phyloP scores from a whole-genome alignment of 2,329 filamentous ascomycete genomes.

The Gremmenia infestans region DNA sequence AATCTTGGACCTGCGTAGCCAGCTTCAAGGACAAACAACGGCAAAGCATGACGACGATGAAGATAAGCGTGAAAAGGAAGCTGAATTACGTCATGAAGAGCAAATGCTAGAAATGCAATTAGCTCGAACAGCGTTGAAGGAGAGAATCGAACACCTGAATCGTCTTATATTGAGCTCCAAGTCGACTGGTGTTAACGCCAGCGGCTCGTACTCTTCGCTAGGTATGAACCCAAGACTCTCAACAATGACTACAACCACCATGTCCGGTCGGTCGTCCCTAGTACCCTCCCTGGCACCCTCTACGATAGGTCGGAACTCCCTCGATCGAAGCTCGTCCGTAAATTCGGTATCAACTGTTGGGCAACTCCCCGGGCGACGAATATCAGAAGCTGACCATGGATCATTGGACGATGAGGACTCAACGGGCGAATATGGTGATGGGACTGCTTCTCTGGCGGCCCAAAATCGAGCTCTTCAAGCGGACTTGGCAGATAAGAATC shows the following conservation, averaged over 20 bases:
- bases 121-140: constrained; percentile 89
- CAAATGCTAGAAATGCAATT: constrained; percentile 99
- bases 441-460: constrained; percentile 72
- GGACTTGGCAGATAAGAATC: constrained; percentile 94
- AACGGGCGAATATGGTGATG: constrained; percentile 78
- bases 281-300: constrained; percentile 67
- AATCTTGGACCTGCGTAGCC: constrained; percentile 73
- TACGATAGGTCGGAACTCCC: constrained; percentile 34
- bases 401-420: constrained; percentile 58
- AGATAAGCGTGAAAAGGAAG: constrained; percentile 69
- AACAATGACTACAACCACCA: constrained; percentile 31
- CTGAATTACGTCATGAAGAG: constrained; percentile 84
- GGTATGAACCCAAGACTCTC: constrained; percentile 61
- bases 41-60: constrained; percentile 64
- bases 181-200: constrained; percentile 85
- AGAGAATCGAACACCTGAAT: constrained; percentile 95
- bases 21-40: constrained; percentile 80
- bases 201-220: constrained; percentile 65
- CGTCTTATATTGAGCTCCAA: constrained; percentile 92
- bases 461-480: constrained; percentile 89
- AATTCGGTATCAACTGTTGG: constrained; percentile 45
- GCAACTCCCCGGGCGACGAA: constrained; percentile 21
- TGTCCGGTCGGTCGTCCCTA: constrained; percentile 64
- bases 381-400: constrained; percentile 23
- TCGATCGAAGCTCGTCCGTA: constrained; percentile 63